Percentiles rank a stretch among this genome's conserved stretches.
phyloP scores from a whole-genome alignment of 495 filamentous ascomycete species.

The Collariella sp. region DNA sequence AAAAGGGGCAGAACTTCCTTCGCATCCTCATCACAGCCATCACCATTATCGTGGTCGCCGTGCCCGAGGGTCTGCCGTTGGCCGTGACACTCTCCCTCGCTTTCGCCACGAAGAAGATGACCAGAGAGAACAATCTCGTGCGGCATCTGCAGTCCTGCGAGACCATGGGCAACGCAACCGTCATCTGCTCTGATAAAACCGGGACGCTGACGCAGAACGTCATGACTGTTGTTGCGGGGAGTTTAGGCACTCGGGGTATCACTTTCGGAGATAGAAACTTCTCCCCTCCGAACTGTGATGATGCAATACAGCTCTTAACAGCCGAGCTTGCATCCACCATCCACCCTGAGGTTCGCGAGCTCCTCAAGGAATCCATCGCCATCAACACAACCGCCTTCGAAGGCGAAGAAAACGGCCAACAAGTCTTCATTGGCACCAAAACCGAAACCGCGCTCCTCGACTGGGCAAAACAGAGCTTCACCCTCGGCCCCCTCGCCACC shows the following conservation, averaged over 20 bases:
- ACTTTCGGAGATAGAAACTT: conserved; percentile 42
- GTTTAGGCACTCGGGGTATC: conserved; percentile 45
- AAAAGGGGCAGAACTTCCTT: conserved; percentile 78
- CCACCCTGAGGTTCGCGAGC: neutral
- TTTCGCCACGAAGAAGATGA: conserved; percentile 84
- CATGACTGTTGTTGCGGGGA: conserved; percentile 73
- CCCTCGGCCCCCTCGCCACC: conserved; percentile 55
- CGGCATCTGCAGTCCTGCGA: conserved; percentile 80
- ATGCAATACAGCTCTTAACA: too few relatives aligned
- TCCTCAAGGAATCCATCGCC: conserved; percentile 59
- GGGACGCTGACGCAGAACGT: conserved; percentile 81
- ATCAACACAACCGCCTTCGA: conserved; percentile 76
- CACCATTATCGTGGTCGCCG: conserved; percentile 88
- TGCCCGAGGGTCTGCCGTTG: conserved; percentile 81
- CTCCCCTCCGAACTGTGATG: too few relatives aligned
- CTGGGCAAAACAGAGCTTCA: conserved; percentile 62
- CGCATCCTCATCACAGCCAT: conserved; percentile 86
- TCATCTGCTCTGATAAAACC: conserved; percentile 91
- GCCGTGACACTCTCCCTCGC: conserved; percentile 85
- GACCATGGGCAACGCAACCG: conserved; percentile 90
- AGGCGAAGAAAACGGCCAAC: conserved; percentile 47
- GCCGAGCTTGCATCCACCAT: conserved; percentile 29
- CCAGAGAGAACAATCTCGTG: conserved; percentile 85
- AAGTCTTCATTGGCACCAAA: conserved; percentile 70
- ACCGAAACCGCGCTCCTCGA: conserved; percentile 70